A percentile compares a stretch with the other conserved stretches of the same genome.
Evolutionary conservation across 192 early-diverging fungal genomes (phyloP).

Genomic region (Pecoramyces ruminantium): DNA sequence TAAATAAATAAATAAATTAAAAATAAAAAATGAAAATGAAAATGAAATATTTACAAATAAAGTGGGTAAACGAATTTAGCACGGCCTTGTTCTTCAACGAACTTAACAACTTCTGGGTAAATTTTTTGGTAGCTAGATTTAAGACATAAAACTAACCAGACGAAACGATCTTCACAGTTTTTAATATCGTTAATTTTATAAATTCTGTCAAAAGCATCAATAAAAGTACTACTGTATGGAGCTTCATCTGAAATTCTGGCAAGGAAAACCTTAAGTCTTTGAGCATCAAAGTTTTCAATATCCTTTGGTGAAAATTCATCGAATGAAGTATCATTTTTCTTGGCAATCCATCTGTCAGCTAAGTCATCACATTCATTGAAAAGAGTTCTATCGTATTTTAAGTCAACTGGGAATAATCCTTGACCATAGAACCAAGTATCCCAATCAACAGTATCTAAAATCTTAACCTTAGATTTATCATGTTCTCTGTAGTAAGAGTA

Average conservation of each 20-base stretch:
- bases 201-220: slow-evolving; percentile 49
- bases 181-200: slow-evolving; percentile 50
- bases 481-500: slow-evolving; percentile 57
- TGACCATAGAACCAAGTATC: slow-evolving; percentile 70
- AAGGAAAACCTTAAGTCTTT: slow-evolving; percentile 16
- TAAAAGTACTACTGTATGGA: slow-evolving; percentile 32
- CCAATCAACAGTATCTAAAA: slow-evolving; percentile 74
- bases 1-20: too few relatives aligned
- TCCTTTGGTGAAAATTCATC: slow-evolving; percentile 39
- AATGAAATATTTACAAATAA: slow-evolving; percentile 28
- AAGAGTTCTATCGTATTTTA: slow-evolving; percentile 70
- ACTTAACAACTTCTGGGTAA: slow-evolving; percentile 53
- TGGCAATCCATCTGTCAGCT: slow-evolving; percentile 48
- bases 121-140: slow-evolving; percentile 45
- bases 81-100: slow-evolving; percentile 67
- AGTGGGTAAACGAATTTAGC: slow-evolving; percentile 58
- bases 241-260: slow-evolving; percentile 31
- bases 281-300: slow-evolving; percentile 50
- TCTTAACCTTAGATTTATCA: slow-evolving; percentile 43
- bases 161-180: slow-evolving; percentile 75
- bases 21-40: too few relatives aligned
- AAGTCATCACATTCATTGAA: slow-evolving; percentile 61
- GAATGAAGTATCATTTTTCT: slow-evolving; percentile 16
- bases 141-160: slow-evolving; percentile 76
- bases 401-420: slow-evolving; percentile 66